Base-by-base conservation (phyloP, 805 yeast genomes). In the Cyberlindnera euphorbiae region DNA sequence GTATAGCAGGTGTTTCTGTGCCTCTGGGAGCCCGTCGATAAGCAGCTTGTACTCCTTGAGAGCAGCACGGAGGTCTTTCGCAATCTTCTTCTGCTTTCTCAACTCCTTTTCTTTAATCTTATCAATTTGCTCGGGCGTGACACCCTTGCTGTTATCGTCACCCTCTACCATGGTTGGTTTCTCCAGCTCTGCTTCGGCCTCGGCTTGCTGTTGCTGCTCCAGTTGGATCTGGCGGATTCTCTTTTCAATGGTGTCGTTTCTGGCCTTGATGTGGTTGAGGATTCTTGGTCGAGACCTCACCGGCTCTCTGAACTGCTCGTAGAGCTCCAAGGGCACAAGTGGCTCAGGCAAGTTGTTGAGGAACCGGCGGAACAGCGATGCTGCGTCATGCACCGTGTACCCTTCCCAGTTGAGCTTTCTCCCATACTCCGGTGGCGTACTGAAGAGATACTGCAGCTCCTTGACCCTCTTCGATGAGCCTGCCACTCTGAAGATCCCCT, bases 351-450 rank as follows among this genome's bases (percentile, higher is more conserved):
- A 70, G 30, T 87, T 79, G 53, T 88, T 87, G 44, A 93, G 68
- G 57, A 75, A 93, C 38, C 98, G 69, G 56, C 97, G 73, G 39
- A 93, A 72, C 16, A 93, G 68, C 14, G 93, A 84, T 2, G 97
- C 95, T 1, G 96, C 97, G 60, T 93, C 99, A 62, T 93, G 98
- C 10, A 90, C 97, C 1, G 88, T 86, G 62, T 77, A 93, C 0
- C 95, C 90, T 32, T 85, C 88, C 98, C 97, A 93, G 23, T 50
- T 51, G 30, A 89, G 71, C 47, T 82, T 82, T 33, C 87, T 75
- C 13, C 98, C 99, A 56, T 82, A 93, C 41, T 77, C 78, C 0
- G 98, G 97, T 2, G 96, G 87, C 2, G 83, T 63, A 37, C 89
- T 85, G 64, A 93, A 93, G 11, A 80, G 69, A 26, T 75, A 71